Evolutionary conservation across 257 asterid genomes (phyloP).

Genomic region (Penstemon barbatus): DNA sequence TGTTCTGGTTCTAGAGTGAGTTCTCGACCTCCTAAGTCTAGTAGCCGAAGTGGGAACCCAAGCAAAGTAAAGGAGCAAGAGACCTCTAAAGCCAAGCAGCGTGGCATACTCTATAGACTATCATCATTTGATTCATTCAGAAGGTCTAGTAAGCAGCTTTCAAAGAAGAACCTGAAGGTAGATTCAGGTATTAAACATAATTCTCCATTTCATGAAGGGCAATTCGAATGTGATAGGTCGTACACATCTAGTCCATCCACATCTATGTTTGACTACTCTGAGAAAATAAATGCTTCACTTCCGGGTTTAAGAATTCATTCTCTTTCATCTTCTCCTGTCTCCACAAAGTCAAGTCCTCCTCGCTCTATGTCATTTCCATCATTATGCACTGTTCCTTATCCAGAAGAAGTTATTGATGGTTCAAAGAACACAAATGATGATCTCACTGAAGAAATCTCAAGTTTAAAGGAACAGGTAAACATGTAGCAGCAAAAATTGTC

Average conservation of each 20-base stretch:
- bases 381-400: slow-evolving; percentile 34
- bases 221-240: slow-evolving; percentile 32
- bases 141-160: slow-evolving; percentile 29
- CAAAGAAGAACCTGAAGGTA: slow-evolving; percentile 39
- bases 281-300: slow-evolving; percentile 37
- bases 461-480: slow-evolving; percentile 64
- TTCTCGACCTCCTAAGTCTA: slow-evolving; percentile 49
- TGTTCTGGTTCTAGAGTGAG: slow-evolving; percentile 29
- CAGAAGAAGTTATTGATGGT: slow-evolving; percentile 40
- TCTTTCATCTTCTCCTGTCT: slow-evolving; percentile 42
- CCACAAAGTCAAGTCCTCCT: slow-evolving; percentile 38
- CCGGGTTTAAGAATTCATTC: slow-evolving; percentile 41
- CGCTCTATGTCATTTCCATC: slow-evolving; percentile 32
- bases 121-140: slow-evolving; percentile 59
- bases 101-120: slow-evolving; percentile 44
- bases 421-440: slow-evolving; percentile 41
- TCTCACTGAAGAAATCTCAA: slow-evolving; percentile 48
- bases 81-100: slow-evolving; percentile 81
- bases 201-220: slow-evolving; percentile 35
- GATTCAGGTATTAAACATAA: slow-evolving; percentile 28
- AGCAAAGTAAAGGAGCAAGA: slow-evolving; percentile 75
- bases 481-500: not conserved
- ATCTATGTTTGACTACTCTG: slow-evolving; percentile 42
- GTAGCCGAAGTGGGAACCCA: slow-evolving; percentile 30
- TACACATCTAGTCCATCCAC: slow-evolving; percentile 40